Evolutionary conservation across 768 basidiomycete genomes (phyloP).

Genomic region (Psilocybe cubensis): DNA sequence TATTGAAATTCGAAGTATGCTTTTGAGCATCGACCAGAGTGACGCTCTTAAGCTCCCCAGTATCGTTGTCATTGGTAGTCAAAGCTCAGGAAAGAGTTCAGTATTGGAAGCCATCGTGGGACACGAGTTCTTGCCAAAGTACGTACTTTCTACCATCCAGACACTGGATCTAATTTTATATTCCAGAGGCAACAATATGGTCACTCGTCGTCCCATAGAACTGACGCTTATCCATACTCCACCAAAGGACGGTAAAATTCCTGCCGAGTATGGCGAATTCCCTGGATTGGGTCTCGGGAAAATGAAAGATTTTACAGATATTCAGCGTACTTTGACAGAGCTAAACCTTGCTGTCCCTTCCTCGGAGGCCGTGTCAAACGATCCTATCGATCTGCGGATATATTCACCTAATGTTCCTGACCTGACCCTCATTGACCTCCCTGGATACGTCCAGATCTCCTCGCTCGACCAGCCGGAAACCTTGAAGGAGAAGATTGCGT

Average conservation of each 20-base stretch:
- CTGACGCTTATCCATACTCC: conserved; percentile 96
- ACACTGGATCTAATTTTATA: not conserved
- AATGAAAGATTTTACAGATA: conserved; percentile 88
- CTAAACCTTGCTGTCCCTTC: conserved; percentile 92
- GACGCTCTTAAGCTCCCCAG: conserved; percentile 94
- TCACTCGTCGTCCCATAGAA: conserved; percentile 97
- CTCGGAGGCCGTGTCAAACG: conserved; percentile 89
- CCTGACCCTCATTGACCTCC: conserved; percentile 95
- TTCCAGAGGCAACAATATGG: conserved; percentile 96
- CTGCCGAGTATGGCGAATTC: conserved; percentile 92
- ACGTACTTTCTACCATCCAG: conserved; percentile 33
- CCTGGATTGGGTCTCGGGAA: conserved; percentile 88
- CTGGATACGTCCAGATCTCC: conserved; percentile 95
- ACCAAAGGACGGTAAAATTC: conserved; percentile 50
- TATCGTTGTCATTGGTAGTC: conserved; percentile 97
- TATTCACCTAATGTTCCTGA: conserved; percentile 96
- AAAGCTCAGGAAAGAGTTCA: conserved; percentile 98
- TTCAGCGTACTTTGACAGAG: conserved; percentile 92
- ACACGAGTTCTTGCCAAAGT: conserved; percentile 98
- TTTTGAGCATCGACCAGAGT: conserved; percentile 96
- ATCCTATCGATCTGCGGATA: conserved; percentile 96
- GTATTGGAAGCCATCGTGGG: conserved; percentile 98
- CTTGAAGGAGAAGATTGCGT: conserved; percentile 90
- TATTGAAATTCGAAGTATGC: conserved; percentile 93
- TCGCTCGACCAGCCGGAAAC: conserved; percentile 95